phyloP scores from a whole-genome alignment of 2,329 filamentous ascomycete species.

The Hypoxylon sp. region DNA sequence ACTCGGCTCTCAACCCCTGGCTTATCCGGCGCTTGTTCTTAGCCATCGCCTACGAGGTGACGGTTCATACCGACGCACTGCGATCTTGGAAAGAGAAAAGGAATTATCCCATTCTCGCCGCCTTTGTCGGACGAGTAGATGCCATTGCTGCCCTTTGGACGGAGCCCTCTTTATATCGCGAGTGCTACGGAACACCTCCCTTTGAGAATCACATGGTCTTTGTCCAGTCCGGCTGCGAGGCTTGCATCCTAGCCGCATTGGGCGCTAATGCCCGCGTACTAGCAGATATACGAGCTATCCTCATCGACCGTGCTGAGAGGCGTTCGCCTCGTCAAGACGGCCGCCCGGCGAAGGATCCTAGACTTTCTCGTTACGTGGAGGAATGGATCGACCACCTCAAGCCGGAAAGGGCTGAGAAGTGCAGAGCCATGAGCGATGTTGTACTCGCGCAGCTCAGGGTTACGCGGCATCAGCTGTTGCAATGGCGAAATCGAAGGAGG shows the following conservation, averaged over 20 bases:
- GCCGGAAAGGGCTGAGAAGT: conserved; percentile 41
- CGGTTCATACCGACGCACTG: conserved; percentile 48
- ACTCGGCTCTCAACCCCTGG: conserved; percentile 58
- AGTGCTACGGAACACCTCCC: conserved; percentile 52
- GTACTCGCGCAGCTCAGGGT: conserved; percentile 43
- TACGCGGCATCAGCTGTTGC: conserved; percentile 36
- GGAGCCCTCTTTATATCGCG: conserved; percentile 52
- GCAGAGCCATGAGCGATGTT: conserved; percentile 42
- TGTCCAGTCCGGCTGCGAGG: conserved; percentile 61
- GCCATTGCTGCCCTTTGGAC: conserved; percentile 58
- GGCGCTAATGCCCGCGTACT: conserved; percentile 60
- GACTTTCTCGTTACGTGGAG: conserved; percentile 58
- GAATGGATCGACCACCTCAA: conserved; percentile 59
- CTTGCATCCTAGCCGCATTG: conserved; percentile 65
- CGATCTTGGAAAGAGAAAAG: conserved; percentile 46
- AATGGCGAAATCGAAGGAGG: conserved; percentile 41
- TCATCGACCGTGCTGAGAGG: conserved; percentile 56
- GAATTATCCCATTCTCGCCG: conserved; percentile 40
- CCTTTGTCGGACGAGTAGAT: conserved; percentile 53
- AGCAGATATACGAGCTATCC: conserved; percentile 60
- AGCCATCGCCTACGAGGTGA: conserved; percentile 59
- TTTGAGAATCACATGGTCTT: conserved; percentile 50
- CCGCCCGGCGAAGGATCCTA: conserved; percentile 47
- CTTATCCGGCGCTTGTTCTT: conserved; percentile 61
- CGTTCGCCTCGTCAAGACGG: conserved; percentile 14